These are phyloP conservation scores for Strigomonas oncopelti DNA, from an alignment of 208 protist genomes.

Conservation along the genomic window DNA sequence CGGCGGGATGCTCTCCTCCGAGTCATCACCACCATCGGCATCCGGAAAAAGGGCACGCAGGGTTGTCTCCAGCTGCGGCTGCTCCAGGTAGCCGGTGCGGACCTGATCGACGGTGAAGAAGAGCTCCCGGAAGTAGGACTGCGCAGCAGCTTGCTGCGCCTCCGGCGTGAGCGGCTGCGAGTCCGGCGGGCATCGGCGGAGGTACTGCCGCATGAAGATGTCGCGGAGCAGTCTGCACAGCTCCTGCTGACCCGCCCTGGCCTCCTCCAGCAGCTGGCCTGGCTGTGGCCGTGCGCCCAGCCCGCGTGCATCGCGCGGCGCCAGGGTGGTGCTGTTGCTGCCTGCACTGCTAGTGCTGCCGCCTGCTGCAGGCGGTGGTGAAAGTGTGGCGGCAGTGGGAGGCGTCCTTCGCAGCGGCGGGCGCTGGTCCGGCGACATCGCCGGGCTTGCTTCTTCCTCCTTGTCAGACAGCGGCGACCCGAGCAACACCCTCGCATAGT, in stretches of 20 bases:
- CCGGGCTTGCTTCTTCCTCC: not conserved
- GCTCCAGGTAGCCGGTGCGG: conserved; percentile 35
- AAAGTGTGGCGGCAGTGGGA: too few species aligned
- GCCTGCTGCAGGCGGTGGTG: too few species aligned
- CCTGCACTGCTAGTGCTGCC: too few species aligned
- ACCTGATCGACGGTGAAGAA: conserved; percentile 28
- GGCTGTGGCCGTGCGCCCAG: too few species aligned
- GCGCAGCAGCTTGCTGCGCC: conserved; percentile 6
- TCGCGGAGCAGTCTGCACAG: conserved; percentile 19
- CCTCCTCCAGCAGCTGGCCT: not conserved
- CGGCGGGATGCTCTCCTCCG: conserved; percentile 7
- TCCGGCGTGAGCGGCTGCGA: too few species aligned
- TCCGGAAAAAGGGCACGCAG: conserved; percentile 7
- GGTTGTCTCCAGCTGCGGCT: conserved; percentile 28
- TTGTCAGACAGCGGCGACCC: not conserved
- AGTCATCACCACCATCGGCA: not conserved
- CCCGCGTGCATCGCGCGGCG: too few species aligned
- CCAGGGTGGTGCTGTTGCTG: too few species aligned
- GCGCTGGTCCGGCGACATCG: too few species aligned
- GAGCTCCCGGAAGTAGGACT: conserved; percentile 17
- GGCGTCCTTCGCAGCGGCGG: too few species aligned
- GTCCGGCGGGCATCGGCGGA: conserved; percentile 1
- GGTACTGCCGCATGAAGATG: conserved; percentile 25
- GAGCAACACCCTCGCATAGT: not conserved
- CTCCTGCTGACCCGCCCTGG: conserved; percentile 1